A percentile compares a stretch with the other conserved stretches of the same genome.
Evolutionary conservation across 129 eudicot species (phyloP).

Genomic region (Saussurea involucrata): DNA sequence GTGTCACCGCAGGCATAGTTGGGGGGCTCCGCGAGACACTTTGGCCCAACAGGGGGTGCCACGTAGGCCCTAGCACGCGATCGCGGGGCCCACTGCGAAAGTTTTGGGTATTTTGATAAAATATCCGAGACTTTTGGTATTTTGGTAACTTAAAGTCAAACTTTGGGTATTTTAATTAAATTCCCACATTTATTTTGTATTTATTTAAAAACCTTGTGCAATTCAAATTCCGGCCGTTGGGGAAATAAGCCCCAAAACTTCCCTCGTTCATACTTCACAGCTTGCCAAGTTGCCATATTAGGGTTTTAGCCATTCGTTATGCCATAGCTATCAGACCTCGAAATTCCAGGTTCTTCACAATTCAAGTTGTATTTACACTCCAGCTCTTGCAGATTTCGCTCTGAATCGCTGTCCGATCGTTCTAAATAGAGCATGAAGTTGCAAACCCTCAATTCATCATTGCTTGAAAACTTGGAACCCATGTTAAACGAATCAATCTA

Average conservation of each 20-base stretch:
- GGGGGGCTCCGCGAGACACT: too few species aligned
- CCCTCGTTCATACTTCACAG: conserved; percentile 28
- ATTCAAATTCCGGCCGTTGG: conserved; percentile 33
- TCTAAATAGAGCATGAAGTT: conserved; percentile 21
- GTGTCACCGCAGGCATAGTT: too few species aligned
- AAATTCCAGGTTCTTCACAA: not conserved
- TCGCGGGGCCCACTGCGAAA: too few species aligned
- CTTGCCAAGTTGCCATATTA: conserved; percentile 21
- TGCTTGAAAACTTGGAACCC: conserved; percentile 27
- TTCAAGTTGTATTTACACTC: not conserved
- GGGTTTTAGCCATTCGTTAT: conserved; percentile 25
- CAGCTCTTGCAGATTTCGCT: not conserved
- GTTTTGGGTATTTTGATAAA: too few species aligned
- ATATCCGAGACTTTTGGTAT: too few species aligned
- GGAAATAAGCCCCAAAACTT: conserved; percentile 29
- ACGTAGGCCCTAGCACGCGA: too few species aligned
- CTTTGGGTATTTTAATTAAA: too few species aligned
- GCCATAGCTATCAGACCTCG: not conserved
- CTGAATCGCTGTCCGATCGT: not conserved
- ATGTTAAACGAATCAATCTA: conserved; percentile 63
- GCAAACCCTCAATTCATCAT: conserved; percentile 19
- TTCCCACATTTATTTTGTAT: too few species aligned
- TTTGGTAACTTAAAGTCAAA: too few species aligned
- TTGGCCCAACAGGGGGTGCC: too few species aligned
- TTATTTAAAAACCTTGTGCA: not conserved